Evolutionary conservation across 345 rosid species (phyloP).

Genomic region (Brassica rapa): DNA sequence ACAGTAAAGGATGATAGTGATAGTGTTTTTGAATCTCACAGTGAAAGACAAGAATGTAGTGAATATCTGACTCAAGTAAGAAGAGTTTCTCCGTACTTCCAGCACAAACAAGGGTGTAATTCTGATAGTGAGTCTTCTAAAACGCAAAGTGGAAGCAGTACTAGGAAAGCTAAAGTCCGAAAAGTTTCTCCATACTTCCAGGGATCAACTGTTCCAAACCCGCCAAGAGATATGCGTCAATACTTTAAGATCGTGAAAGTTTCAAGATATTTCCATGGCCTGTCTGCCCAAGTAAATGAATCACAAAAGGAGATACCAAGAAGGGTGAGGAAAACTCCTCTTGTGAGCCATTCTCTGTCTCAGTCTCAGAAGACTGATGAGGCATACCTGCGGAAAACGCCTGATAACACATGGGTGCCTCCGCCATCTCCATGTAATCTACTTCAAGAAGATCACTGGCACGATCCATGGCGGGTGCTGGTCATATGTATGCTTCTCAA

Average conservation of each 20-base stretch:
- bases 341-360: constrained; percentile 38
- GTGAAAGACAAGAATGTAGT: constrained; percentile 5
- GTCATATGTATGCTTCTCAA: constrained; percentile 79
- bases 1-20: neutral
- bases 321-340: constrained; percentile 27
- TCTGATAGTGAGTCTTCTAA: constrained; percentile 15
- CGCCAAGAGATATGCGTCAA: neutral
- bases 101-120: neutral
- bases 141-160: constrained; percentile 9
- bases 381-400: constrained; percentile 53
- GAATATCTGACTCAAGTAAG: neutral
- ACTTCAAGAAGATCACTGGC: constrained; percentile 61
- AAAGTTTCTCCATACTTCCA: constrained; percentile 45
- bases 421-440: constrained; percentile 54
- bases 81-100: constrained; percentile 35
- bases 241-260: constrained; percentile 26
- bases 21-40: constrained; percentile 8
- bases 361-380: constrained; percentile 50
- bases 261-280: constrained; percentile 44
- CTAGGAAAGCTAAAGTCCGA: constrained; percentile 18
- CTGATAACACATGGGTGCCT: constrained; percentile 57
- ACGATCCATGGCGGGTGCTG: constrained; percentile 72
- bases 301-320: constrained; percentile 18
- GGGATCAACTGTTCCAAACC: constrained; percentile 18
- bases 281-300: neutral